Evolutionary conservation across 495 filamentous ascomycete species (phyloP), one percentile per base, ranked within the genome.

Genomic region (Annulohypoxylon bovei): DNA sequence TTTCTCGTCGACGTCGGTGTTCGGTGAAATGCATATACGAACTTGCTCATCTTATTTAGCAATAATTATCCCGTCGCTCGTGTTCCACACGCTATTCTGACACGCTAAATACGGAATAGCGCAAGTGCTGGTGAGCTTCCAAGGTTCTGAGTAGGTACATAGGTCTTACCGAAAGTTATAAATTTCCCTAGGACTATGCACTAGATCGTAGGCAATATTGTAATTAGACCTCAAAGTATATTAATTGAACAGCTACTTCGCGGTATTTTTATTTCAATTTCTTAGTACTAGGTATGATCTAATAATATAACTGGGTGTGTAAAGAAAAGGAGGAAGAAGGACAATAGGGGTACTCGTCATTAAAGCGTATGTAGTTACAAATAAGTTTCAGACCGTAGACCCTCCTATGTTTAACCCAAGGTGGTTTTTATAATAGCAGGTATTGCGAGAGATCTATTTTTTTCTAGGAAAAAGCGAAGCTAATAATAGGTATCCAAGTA

Each of bases 21-120:
- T 47, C 22, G 37, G 9, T 27, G 33, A 27, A 67, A 20, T 39
- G 25, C n/a, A 27, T 50, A n/a, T 27, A 54, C 46, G 32, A 30
- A 30, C 8, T 22, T 40, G 20, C 28, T 30, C 9, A 28, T 20
- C 46, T 62, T 16, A 78, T 3, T 68, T 46, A 33, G 49, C 23
- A 5, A 73, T 68, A 23, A 78, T 52, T 35, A 72, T 75, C 63
- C 71, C 11, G 8, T 20, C 4, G 8, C n/a, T 18, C 44, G 11
- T 9, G 9, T 47, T 47, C 44, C 18, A 14, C 1, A 2, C 20
- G 2, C 18, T 23, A 11, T 50, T 28, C 14, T 2, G 1, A 27
- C 23, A n/a, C 12, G 0, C 27, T 49, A 49, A 3, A 7, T 49
- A 23, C n/a, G n/a, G 9, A 49, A 49, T 25, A 23, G 18, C 18